Evolutionary conservation across 108 stramenopile species (phyloP), one percentile per base, ranked within the genome.

Genomic region (Nitzschia palea): DNA sequence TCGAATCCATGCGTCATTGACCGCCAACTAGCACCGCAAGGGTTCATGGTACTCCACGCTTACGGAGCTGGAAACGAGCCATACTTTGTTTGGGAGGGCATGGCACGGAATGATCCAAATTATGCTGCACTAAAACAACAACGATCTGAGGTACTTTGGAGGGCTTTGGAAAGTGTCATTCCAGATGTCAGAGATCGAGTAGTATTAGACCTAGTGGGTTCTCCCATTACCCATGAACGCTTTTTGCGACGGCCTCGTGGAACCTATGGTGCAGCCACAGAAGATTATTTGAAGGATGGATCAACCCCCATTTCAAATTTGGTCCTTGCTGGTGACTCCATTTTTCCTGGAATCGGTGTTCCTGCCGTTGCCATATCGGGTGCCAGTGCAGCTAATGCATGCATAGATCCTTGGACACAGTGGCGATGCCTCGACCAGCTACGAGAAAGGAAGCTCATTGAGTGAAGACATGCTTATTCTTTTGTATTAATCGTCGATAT

Each of bases 51-150:
- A 23, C 45, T 97, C 12, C 96, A 97, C 71, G 95, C 95, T 0
- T 96, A 96, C 51, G 85, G 90, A 0, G 94, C 94, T 10, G 96
- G 89, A 30, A 96, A 96, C 63, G 95, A 96, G 62, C 93, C 94
- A 6, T 97, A 91, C 74, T 81, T 83, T 31, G 42, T 89, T 15
- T 97, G 95, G 95, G 78, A 91, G 50, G 76, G 74, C 17, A 44
- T 88, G 55, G 43, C 74, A 26, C 55, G 80, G 28, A 76, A 71
- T 27, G 76, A 71, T 44, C 61, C 77, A 25, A 88, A 82, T 42
- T 97, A 97, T 58, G 63, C 80, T 37, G 65, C 65, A 37, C 65
- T 95, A 35, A 95, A 96, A 70, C 65, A 88, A 57, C 70, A 94
- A 65, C 83, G 96, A 42, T 83, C 88, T 0, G 58, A 85, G 65